Percentiles rank a stretch among this genome's conserved stretches.
phyloP scores from a whole-genome alignment of 192 early-diverging fungal genomes.

The Lobulomyces angularis region DNA sequence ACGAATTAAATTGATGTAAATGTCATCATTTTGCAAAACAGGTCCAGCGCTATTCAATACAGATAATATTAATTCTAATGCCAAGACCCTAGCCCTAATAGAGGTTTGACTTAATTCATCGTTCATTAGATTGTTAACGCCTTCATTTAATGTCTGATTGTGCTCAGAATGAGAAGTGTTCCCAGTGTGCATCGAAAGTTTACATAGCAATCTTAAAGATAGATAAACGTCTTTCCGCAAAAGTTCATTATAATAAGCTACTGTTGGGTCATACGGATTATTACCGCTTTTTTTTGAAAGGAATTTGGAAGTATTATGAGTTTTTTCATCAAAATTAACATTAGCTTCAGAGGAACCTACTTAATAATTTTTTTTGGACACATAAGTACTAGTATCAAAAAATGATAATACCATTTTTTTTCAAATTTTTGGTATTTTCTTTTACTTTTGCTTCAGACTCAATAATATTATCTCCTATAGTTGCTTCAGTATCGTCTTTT shows the following conservation, averaged over 20 bases:
- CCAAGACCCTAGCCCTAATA: slow-evolving; percentile 24
- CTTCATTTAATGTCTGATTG: slow-evolving; percentile 1
- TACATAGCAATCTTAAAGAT: slow-evolving; percentile 37
- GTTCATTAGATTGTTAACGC: slow-evolving; percentile 5
- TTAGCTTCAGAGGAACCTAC: too few species aligned
- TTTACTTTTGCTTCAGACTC: too few species aligned
- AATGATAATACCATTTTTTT: too few species aligned
- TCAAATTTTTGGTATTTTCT: too few species aligned
- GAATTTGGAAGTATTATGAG: neutral
- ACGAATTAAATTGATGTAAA: slow-evolving; percentile 24
- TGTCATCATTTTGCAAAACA: slow-evolving; percentile 28
- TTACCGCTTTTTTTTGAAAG: neutral
- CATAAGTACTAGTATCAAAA: too few species aligned
- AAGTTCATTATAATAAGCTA: slow-evolving; percentile 37
- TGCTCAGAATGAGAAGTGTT: neutral
- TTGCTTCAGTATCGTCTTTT: too few species aligned
- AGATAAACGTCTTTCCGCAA: slow-evolving; percentile 37
- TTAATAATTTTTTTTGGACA: too few species aligned
- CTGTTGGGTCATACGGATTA: slow-evolving; percentile 38
- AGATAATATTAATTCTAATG: slow-evolving; percentile 43
- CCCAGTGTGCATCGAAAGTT: slow-evolving; percentile 32
- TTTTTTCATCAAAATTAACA: neutral
- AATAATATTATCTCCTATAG: too few species aligned
- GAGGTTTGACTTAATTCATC: slow-evolving; percentile 28
- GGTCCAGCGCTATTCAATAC: slow-evolving; percentile 38